phyloP scores from a whole-genome alignment of 225 moss, liverwort and hornwort genomes.

The Physcomitrium patens region DNA sequence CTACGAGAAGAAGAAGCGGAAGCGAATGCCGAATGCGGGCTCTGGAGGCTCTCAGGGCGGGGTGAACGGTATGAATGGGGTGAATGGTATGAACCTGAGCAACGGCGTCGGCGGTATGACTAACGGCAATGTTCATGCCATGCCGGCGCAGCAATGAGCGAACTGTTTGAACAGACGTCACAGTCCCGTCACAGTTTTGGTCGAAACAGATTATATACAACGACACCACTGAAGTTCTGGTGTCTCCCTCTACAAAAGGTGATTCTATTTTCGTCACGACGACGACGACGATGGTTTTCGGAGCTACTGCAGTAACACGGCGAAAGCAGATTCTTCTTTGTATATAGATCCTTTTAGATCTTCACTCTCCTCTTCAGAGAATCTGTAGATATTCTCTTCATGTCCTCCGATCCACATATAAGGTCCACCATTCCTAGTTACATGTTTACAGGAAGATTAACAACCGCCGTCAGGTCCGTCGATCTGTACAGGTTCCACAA shows the following conservation, averaged over 20 bases:
- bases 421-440: neutral
- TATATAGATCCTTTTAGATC: slow-evolving; percentile 30
- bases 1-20: too few species aligned
- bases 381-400: slow-evolving; percentile 42
- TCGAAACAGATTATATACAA: slow-evolving; percentile 24
- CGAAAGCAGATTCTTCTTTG: slow-evolving; percentile 40
- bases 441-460: slow-evolving; percentile 32
- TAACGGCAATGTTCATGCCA: slow-evolving; percentile 32
- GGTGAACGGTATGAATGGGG: too few species aligned
- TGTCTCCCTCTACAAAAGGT: slow-evolving; percentile 39
- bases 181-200: slow-evolving; percentile 32
- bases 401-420: neutral
- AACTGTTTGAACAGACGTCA: too few species aligned
- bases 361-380: slow-evolving; percentile 18
- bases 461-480: slow-evolving; percentile 13
- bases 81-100: slow-evolving; percentile 23
- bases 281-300: slow-evolving; percentile 7
- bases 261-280: slow-evolving; percentile 31
- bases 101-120: slow-evolving; percentile 25
- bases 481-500: slow-evolving; percentile 46
- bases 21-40: too few species aligned
- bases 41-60: too few species aligned
- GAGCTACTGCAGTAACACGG: slow-evolving; percentile 33
- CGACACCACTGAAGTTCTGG: slow-evolving; percentile 31
- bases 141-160: slow-evolving; percentile 37